These are phyloP conservation scores for Geotrichum fermentans DNA, from an alignment of 1,139 yeast genomes.

Conservation along the genomic window DNA sequence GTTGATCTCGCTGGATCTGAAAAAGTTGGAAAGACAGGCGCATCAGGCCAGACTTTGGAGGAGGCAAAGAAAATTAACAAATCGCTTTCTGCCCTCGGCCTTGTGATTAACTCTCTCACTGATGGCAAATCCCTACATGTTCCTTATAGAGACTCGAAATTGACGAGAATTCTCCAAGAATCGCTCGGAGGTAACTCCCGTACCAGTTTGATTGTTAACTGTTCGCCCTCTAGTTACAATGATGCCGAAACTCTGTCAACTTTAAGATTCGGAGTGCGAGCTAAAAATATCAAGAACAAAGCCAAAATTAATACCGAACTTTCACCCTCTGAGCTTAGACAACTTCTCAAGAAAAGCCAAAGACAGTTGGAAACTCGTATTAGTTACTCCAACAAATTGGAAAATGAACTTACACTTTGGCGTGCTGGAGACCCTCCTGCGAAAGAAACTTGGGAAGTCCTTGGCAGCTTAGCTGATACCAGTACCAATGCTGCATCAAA, in stretches of 20 bases:
- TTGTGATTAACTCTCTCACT: constrained; percentile 74
- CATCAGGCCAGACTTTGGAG: constrained; percentile 66
- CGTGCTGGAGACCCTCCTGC: constrained; percentile 44
- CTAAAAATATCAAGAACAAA: constrained; percentile 63
- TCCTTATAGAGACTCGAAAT: constrained; percentile 78
- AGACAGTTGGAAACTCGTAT: constrained; percentile 45
- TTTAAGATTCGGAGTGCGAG: constrained; percentile 73
- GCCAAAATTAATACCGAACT: constrained; percentile 68
- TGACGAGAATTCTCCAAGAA: constrained; percentile 78
- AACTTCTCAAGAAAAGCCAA: constrained; percentile 48
- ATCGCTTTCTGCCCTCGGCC: constrained; percentile 72
- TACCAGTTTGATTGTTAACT: constrained; percentile 71
- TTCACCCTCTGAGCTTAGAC: constrained; percentile 52
- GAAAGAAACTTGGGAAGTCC: constrained; percentile 35
- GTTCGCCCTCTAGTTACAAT: constrained; percentile 63
- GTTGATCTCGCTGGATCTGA: constrained; percentile 91
- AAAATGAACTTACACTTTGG: constrained; percentile 48
- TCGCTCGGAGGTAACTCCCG: constrained; percentile 84
- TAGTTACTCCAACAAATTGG: constrained; percentile 46
- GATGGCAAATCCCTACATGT: constrained; percentile 63
- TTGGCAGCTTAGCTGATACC: constrained; percentile 1
- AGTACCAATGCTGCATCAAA: neutral
- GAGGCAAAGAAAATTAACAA: constrained; percentile 83
- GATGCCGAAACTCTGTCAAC: constrained; percentile 72
- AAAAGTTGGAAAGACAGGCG: constrained; percentile 79